These are phyloP conservation scores for Aspergillus brasiliensis DNA, from an alignment of 2,329 filamentous ascomycete species.

Conservation along the genomic window DNA sequence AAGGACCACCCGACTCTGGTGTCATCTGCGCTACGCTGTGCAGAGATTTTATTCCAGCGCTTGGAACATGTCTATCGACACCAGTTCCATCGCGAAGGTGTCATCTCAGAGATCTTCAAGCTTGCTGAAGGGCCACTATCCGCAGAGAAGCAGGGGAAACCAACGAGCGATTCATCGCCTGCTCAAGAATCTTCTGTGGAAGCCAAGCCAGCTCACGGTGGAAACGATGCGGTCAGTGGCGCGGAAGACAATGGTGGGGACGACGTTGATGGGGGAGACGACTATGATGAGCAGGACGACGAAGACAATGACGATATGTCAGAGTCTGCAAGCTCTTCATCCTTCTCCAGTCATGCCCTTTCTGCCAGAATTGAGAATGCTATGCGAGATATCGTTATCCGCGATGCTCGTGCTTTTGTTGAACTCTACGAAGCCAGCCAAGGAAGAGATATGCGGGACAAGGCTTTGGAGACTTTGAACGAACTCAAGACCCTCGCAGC, in stretches of 20 bases:
- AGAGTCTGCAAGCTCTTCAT: slow-evolving; percentile 68
- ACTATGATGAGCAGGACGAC: slow-evolving; percentile 57
- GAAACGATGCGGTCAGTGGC: slow-evolving; percentile 27
- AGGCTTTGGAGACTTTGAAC: slow-evolving; percentile 73
- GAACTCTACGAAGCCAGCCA: slow-evolving; percentile 78
- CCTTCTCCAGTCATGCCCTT: slow-evolving; percentile 46
- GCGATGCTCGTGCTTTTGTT: slow-evolving; percentile 79
- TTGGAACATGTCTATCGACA: slow-evolving; percentile 88
- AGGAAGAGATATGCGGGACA: slow-evolving; percentile 72
- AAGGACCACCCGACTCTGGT: slow-evolving; percentile 89
- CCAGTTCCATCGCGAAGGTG: slow-evolving; percentile 95
- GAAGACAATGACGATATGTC: slow-evolving; percentile 56
- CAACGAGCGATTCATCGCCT: slow-evolving; percentile 14
- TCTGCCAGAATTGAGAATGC: slow-evolving; percentile 48
- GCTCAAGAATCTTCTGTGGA: slow-evolving; percentile 24
- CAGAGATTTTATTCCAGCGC: slow-evolving; percentile 81
- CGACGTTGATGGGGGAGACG: slow-evolving; percentile 54
- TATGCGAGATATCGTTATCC: slow-evolving; percentile 71
- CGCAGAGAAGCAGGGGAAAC: slow-evolving; percentile 23
- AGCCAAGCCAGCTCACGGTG: slow-evolving; percentile 11
- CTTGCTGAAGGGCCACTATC: slow-evolving; percentile 59
- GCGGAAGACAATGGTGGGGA: slow-evolving; percentile 46
- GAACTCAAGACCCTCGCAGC: slow-evolving; percentile 71
- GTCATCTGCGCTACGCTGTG: slow-evolving; percentile 82
- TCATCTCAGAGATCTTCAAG: slow-evolving; percentile 86